phyloP scores from a whole-genome alignment of 805 yeast genomes.

The Hanseniaspora osmophila region DNA sequence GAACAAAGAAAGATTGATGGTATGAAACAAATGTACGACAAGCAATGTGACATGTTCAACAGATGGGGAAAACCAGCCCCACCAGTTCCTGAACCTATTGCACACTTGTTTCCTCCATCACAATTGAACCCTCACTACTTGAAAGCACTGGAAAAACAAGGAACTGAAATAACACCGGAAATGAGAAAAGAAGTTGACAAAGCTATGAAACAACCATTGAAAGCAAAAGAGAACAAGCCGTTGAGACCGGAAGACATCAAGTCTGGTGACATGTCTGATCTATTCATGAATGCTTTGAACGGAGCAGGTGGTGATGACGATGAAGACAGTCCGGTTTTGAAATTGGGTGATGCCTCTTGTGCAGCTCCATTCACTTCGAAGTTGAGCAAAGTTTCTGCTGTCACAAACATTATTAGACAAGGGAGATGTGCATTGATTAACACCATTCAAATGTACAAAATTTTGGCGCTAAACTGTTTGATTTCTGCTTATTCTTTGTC shows the following conservation, averaged over 20 bases:
- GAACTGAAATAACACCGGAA: conserved; percentile 66
- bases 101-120: conserved; percentile 94
- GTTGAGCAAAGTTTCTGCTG: conserved; percentile 80
- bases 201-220: conserved; percentile 28
- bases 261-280: conserved; percentile 53
- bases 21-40: conserved; percentile 55
- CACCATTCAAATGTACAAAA: conserved; percentile 97
- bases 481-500: conserved; percentile 92
- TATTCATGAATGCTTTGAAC: conserved; percentile 32
- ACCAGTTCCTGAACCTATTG: conserved; percentile 73
- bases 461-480: conserved; percentile 89
- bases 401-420: conserved; percentile 86
- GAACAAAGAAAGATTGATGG: conserved; percentile 63
- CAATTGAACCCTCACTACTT: conserved; percentile 79
- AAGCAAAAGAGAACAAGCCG: conserved; percentile 17
- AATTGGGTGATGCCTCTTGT: conserved; percentile 95
- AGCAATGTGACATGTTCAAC: conserved; percentile 64
- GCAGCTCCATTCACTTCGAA: conserved; percentile 98
- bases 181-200: conserved; percentile 44
- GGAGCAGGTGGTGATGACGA: conserved; percentile 30
- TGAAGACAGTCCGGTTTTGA: conserved; percentile 78
- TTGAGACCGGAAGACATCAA: conserved; percentile 24
- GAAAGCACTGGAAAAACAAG: conserved; percentile 72
- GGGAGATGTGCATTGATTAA: conserved; percentile 96
- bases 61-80: conserved; percentile 79